Base-by-base conservation (phyloP, 495 filamentous ascomycete genomes). In the Penicillium flavigenum region DNA sequence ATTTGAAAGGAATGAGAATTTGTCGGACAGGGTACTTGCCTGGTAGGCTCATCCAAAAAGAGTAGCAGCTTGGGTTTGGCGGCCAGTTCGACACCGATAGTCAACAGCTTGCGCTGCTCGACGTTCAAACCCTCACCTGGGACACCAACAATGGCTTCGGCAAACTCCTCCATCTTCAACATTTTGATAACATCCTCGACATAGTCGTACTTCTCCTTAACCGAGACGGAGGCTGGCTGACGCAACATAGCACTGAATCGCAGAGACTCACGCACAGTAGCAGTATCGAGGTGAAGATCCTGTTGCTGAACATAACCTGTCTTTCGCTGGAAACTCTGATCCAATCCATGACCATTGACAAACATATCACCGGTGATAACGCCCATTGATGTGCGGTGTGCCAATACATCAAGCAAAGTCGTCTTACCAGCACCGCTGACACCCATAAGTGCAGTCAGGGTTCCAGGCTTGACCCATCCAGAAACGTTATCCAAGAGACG, bases 291-390 rank as follows among this genome's bases (percentile, higher is more conserved):
- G 70, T 96, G 92, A 16, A 97, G 79, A 80, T 97, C 92, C 67
- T 95, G 90, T 67, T 97, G 92, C 62, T 97, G 89, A 19, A 93
- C 92, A 63, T 96, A 97, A 6, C 92, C 92, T 4, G 91, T 95
- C 75, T 92, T 94, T 22, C 92, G 85, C 64, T 94, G 90, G 78
- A 96, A 96, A 0, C 88, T 90, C 4, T 77, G 72, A 65, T 93
- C 89, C 16, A 86, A 63, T 0, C 60, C 62, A 7, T 61, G 61
- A 1, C 81, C 81, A 56, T 83, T 75, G 11, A 84, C 79, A 42
- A 82, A 69, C 64, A 84, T 78, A 22, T 80, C 76, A 22, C 80
- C 81, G 11, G 65, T 74, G 0, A 84, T 73, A 2, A 79, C 72
- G 34, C 82, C 81, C 52, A 81, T 75, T 2, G 69, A 67, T 19